Conservation (phyloP, 108 stramenopile genomes). For the Aurantiochytrium sp. region DNA sequence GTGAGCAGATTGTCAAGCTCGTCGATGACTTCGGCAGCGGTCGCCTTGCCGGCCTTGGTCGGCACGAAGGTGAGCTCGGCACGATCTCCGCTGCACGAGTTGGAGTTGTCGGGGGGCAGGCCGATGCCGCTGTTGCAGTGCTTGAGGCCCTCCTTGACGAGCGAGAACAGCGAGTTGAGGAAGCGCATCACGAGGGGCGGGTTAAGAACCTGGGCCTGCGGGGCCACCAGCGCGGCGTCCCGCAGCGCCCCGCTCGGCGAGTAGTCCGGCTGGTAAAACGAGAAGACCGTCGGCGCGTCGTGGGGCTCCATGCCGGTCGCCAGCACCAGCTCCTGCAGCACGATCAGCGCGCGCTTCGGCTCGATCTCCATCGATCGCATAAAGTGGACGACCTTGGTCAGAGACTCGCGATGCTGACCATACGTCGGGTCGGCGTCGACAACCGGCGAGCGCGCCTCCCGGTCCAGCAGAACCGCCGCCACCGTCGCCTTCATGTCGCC, state of each 20-base stretch:
- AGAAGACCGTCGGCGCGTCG: slow-evolving; percentile 59
- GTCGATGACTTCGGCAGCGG: slow-evolving; percentile 43
- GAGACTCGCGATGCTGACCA: slow-evolving; percentile 48
- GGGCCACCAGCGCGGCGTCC: slow-evolving; percentile 45
- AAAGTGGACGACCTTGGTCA: slow-evolving; percentile 54
- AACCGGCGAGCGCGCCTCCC: slow-evolving; percentile 47
- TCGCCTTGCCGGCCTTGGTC: too few species aligned
- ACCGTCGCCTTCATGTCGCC: slow-evolving; percentile 63
- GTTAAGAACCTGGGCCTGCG: slow-evolving; percentile 49
- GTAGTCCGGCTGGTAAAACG: slow-evolving; percentile 62
- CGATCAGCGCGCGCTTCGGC: slow-evolving; percentile 12
- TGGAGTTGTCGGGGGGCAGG: not conserved
- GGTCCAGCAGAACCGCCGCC: slow-evolving; percentile 60
- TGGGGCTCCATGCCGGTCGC: slow-evolving; percentile 54
- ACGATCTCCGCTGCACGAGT: not conserved
- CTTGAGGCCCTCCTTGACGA: slow-evolving; percentile 58
- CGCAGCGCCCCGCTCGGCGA: slow-evolving; percentile 42
- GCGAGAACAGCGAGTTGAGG: slow-evolving; percentile 51
- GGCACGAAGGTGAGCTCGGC: too few species aligned
- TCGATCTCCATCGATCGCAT: slow-evolving; percentile 55
- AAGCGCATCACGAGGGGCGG: slow-evolving; percentile 43
- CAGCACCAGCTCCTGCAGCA: slow-evolving; percentile 31
- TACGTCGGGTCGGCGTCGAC: slow-evolving; percentile 62
- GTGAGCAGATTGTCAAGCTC: slow-evolving; percentile 59
- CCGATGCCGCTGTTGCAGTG: slow-evolving; percentile 28